These are phyloP conservation scores for Alternaria sp. DNA, from an alignment of 2,329 filamentous ascomycete species.

Conservation along the genomic window DNA sequence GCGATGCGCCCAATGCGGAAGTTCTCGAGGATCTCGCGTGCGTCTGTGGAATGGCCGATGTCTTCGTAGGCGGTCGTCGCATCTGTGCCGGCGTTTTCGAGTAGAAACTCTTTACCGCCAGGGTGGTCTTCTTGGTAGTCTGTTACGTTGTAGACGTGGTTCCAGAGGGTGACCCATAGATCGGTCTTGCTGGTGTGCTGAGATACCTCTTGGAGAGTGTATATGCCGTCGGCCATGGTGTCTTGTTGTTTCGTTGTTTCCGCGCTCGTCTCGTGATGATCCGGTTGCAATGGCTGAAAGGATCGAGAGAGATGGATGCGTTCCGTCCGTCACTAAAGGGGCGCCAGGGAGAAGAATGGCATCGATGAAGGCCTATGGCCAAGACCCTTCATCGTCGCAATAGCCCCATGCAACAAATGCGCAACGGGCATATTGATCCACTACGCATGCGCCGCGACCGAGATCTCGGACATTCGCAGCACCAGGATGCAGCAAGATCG, in stretches of 20 bases:
- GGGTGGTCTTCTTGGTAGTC: constrained; percentile 67
- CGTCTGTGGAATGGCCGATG: constrained; percentile 56
- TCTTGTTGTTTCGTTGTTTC: no score
- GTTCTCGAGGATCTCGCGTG: constrained; percentile 50
- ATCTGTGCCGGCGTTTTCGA: constrained; percentile 53
- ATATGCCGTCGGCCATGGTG: constrained; percentile 10
- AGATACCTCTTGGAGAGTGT: constrained; percentile 49
- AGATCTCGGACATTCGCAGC: constrained; percentile 3
- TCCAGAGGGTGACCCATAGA: constrained; percentile 58
- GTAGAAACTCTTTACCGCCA: constrained; percentile 49
- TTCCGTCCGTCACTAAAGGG: not conserved
- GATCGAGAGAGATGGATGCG: not conserved
- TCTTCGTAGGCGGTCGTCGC: constrained; percentile 54
- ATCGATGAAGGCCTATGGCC: not conserved
- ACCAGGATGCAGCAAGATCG: no score
- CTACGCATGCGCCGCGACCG: not conserved
- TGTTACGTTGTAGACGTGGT: constrained; percentile 63
- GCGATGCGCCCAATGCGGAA: constrained; percentile 40
- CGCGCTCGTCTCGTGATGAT: no score
- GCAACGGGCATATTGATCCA: constrained; percentile 6
- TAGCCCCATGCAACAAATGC: not conserved
- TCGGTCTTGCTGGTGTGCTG: constrained; percentile 57
- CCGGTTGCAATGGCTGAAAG: no score
- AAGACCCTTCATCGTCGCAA: not conserved
- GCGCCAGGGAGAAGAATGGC: not conserved